Evolutionary conservation across 345 rosid genomes (phyloP), one percentile per base, ranked within the genome.

Genomic region (Orychophragmus violaceus): DNA sequence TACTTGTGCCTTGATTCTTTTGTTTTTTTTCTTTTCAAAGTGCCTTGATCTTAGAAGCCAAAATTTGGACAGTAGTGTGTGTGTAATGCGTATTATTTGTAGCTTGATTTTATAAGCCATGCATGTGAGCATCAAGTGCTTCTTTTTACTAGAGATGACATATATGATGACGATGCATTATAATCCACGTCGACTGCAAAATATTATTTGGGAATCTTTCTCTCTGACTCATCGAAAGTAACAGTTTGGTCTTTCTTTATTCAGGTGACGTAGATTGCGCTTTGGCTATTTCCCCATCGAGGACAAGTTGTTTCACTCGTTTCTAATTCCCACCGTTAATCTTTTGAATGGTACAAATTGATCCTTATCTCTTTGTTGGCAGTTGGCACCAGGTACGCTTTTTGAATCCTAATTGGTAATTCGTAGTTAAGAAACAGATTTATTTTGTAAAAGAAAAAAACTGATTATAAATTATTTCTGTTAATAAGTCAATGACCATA

Each of bases 311-410:
- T 71, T 71, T n/a, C 65, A 25, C 65, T 64, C 8, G 28, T 56
- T 64, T 57, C 64, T 32, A 58, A 42, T 52, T 55, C 16, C 72
- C 48, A 67, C 77, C 79, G 24, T 70, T 45, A 41, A 27, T 23
- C 62, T 16, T 57, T 70, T 80, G 58, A 67, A 84, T 72, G 90
- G 94, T 72, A 64, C 79, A 28, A 53, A 78, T 52, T 58, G 53
- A 39, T 48, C 55, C 90, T 82, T 75, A 79, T 81, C 91, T 14
- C 68, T 72, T n/a, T n/a, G n/a, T n/a, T n/a, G n/a, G n/a, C n/a
- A n/a, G n/a, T 78, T 49, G 49, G 37, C 58, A 29, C 45, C 46
- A n/a, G n/a, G 14, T 35, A 35, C 54, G 19, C 25, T 29, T 3
- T 64, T 50, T 64, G 64, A 59, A 70, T 35, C 12, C 14, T 69